These are phyloP conservation scores for Fraxinus americana DNA, from an alignment of 257 asterid genomes.

Conservation along the genomic window DNA sequence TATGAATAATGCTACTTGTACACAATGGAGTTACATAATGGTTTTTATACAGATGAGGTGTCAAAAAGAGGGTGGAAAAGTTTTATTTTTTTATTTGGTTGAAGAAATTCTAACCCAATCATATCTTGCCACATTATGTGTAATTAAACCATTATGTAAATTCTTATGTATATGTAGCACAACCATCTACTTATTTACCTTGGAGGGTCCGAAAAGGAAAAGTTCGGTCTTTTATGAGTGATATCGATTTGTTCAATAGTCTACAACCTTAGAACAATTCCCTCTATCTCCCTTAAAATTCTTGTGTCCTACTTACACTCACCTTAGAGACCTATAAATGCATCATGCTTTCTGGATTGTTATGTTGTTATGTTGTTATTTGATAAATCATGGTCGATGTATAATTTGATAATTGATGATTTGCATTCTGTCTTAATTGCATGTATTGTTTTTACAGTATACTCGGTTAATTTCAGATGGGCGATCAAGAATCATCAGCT, in stretches of 20 bases:
- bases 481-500: conserved; percentile 30
- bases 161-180: too few relatives aligned
- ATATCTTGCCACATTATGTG: too few relatives aligned
- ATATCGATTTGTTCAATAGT: background rate
- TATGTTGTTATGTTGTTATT: background rate
- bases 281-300: background rate
- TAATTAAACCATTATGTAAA: too few relatives aligned
- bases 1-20: too few relatives aligned
- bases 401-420: background rate
- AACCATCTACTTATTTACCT: background rate
- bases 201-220: background rate
- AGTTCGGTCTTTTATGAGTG: background rate
- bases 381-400: background rate
- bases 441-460: conserved; percentile 29
- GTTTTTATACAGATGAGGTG: too few relatives aligned
- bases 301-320: too few relatives aligned
- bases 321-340: background rate
- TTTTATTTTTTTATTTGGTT: too few relatives aligned
- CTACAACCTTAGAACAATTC: background rate
- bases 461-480: conserved; percentile 21
- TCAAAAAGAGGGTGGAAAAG: too few relatives aligned
- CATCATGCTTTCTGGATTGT: background rate
- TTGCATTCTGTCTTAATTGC: background rate
- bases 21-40: too few relatives aligned
- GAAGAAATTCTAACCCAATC: too few relatives aligned